Evolutionary conservation across 106 monocot species (phyloP), one percentile per base, ranked within the genome.

Genomic region (Chionographis japonica): DNA sequence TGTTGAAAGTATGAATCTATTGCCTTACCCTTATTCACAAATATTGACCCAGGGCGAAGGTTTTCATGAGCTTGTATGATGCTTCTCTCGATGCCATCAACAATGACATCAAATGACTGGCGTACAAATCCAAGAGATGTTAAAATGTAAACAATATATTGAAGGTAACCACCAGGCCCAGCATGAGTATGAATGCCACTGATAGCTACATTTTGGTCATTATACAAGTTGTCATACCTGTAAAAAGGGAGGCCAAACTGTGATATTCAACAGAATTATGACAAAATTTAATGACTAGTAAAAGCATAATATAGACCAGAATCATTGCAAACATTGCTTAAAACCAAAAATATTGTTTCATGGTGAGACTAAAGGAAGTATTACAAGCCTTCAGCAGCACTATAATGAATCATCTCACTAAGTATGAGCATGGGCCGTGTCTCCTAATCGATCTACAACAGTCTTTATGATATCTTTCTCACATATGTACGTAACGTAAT

Each of bases 181-280:
- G 85, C 79, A 78, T 94, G 94, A n/a, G 94, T 94, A 61, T 94
- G 94, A 70, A 88, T 94, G 39, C 94, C 94, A 78, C 87, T 90
- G 65, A 94, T 90, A 52, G 80, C 94, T 50, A 94, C 85, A 85
- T 94, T 94, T 42, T 87, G 73, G 40, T 79, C 90, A 70, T 51
- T 83, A 60, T 94, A 94, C 10, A 88, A 67, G 41, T 80, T 78
- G 8, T 87, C 94, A 74, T 87, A 94, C 74, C 94, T 94, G 75
- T 52, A 53, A 75, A 63, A 78, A 18, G 60, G 55, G 58, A 14
- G n/a, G 20, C 27, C 27, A 27, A 27, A 27, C 27, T 27, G 27
- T 27, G 27, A 27, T 27, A 27, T 27, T 27, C 27, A 27, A 27
- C 0, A 27, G 27, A 27, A 27, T 27, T 27, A 27, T 27, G 27